Percentiles rank a stretch among this genome's conserved stretches.
These are phyloP conservation scores for Paxillus ammoniavirescens DNA, from an alignment of 768 basidiomycete species.

Conservation along the genomic window DNA sequence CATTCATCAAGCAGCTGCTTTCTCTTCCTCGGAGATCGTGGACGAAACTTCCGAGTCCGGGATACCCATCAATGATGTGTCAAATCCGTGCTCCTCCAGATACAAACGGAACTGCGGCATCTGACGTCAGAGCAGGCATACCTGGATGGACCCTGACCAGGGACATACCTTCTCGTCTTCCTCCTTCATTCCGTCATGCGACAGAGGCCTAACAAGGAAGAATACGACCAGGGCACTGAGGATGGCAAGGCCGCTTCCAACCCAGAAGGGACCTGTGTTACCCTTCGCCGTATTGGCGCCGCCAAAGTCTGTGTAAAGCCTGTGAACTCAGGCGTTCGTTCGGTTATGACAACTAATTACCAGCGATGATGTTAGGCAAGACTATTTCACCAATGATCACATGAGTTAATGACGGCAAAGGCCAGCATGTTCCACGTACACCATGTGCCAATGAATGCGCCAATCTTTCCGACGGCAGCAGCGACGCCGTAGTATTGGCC, in stretches of 20 bases:
- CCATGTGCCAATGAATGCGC: conserved; percentile 83
- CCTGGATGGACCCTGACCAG: not conserved
- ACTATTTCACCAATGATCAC: conserved; percentile 32
- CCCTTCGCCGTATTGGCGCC: conserved; percentile 49
- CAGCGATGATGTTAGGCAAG: conserved; percentile 65
- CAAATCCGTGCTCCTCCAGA: conserved; percentile 75
- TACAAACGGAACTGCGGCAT: conserved; percentile 74
- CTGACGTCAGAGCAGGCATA: not conserved
- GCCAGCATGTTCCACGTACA: conserved; percentile 39
- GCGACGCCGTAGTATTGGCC: conserved; percentile 86
- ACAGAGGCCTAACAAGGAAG: conserved; percentile 71
- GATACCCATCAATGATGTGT: conserved; percentile 72
- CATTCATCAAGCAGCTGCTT: conserved; percentile 13
- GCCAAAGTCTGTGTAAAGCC: conserved; percentile 54
- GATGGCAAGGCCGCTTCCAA: conserved; percentile 82
- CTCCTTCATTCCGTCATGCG: conserved; percentile 72
- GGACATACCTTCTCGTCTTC: conserved; percentile 64
- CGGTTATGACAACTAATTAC: conserved; percentile 30
- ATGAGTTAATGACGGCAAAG: conserved; percentile 4
- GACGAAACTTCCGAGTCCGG: conserved; percentile 23
- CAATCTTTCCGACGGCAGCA: conserved; percentile 83
- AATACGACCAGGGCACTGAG: conserved; percentile 72
- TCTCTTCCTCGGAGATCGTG: conserved; percentile 17
- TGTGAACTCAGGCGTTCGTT: not conserved
- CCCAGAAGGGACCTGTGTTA: conserved; percentile 86